Evolutionary conservation across 1,139 yeast genomes (phyloP), one percentile per base, ranked within the genome.

Genomic region (Candida gigantensis): DNA sequence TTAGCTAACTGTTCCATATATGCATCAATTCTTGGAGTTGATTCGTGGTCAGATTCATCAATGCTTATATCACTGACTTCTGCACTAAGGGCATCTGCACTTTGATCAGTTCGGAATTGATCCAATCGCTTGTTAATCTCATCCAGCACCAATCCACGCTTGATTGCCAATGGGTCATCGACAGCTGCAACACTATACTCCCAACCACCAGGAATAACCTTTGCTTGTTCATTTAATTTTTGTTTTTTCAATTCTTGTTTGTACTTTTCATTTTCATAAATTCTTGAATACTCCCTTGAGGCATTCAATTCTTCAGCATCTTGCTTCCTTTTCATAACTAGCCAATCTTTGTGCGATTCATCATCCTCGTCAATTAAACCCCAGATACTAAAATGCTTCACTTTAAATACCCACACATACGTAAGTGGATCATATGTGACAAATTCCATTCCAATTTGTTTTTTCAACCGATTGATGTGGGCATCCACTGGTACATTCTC

Each of bases 371-470:
- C 89, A 14, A 83, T 73, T 32, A 92, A 63, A 3, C 97, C 97
- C 96, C 97, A 92, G 5, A 84, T 77, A 63, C 96, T 88, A 53
- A 92, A 92, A 64, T 92, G 98, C 46, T 84, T 81, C 1, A 92
- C 97, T 49, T 72, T 77, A 59, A 88, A 89, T 0, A 84, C 80
- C 89, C 92, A 89, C 6, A 75, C 61, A 16, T 86, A 86, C n/a
- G 79, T 76, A 15, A 79, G 70, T 1, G 89, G 90, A 51, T 84
- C 90, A 54, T 83, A 89, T 3, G 90, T 81, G 7, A 89, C 68
- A 55, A 84, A 87, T 43, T 83, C 83, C 78, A 84, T 86, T 3
- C 92, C 96, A 3, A 50, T 48, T 41, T 60, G 63, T 34, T 67
- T 72, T 44, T 74, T 62, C 39, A 83, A 64, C 40, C 65, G 68